Evolutionary conservation across 345 rosid species (phyloP), one percentile per base, ranked within the genome.

Genomic region (Pistacia integerrima): DNA sequence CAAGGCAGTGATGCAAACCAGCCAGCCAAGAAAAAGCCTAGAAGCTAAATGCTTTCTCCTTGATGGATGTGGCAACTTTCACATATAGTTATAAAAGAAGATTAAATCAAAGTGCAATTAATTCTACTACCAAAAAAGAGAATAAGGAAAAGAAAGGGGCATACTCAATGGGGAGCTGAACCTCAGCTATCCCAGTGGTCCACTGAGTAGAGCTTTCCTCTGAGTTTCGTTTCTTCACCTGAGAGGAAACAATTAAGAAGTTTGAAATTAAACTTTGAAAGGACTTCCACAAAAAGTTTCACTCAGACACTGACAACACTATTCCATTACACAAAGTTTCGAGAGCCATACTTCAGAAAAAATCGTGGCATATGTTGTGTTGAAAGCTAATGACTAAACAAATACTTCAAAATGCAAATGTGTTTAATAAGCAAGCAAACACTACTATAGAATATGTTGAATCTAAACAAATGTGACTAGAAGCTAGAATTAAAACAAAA

Each of bases 121-220:
- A 64, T 66, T 67, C 8, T 59, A 51, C 38, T 36, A 80, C 1
- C 51, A 54, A 59, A 57, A 1, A 30, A 20, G 25, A 22, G 11
- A 16, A 54, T 1, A 14, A 54, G 25, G 22, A 11, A 6, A 20
- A 28, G 35, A 73, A 61, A 49, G 55, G 49, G 60, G 9, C 83
- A 67, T 92, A 96, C 98, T 96, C 99, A 46, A 96, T 91, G 1
- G 99, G 99, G 14, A 96, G 93, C 81, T 93, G 98, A 81, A 96
- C 78, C 88, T 96, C 99, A 10, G 98, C 99, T 73, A 96, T 96
- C 76, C 99, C 98, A 5, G 99, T 96, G 41, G 98, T 96, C 99
- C 99, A 93, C 84, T 93, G 97, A 1, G 99, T 96, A 30, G 99
- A 96, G 81, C 99, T 94, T 86, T 96, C 99, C 79, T 93, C 97